These are phyloP conservation scores for Metschnikowia lachancei DNA, from an alignment of 805 yeast species.

Conservation along the genomic window DNA sequence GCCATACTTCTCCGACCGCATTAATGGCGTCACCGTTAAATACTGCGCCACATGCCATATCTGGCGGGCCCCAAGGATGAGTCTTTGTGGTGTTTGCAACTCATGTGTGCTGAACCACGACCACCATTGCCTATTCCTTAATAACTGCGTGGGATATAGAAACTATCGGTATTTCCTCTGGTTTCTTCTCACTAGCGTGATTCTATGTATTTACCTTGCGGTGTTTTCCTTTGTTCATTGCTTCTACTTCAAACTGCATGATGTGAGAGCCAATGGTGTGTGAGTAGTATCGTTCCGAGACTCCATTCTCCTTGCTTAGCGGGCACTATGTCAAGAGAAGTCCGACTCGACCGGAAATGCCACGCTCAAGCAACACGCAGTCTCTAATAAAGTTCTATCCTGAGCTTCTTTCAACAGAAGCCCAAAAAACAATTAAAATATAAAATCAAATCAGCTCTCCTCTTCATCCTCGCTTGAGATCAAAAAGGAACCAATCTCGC, in stretches of 20 bases:
- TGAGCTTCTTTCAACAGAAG: too few relatives aligned
- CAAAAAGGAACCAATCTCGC: too few relatives aligned
- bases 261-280: neutral
- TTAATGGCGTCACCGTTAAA: slow-evolving; percentile 43
- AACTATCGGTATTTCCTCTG: slow-evolving; percentile 38
- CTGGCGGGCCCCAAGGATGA: slow-evolving; percentile 71
- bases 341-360: too few relatives aligned
- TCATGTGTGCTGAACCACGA: slow-evolving; percentile 65
- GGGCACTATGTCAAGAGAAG: too few relatives aligned
- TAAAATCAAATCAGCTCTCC: too few relatives aligned
- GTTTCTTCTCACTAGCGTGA: slow-evolving; percentile 27
- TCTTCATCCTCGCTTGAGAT: too few relatives aligned
- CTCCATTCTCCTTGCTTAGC: too few relatives aligned
- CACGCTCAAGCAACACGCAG: too few relatives aligned
- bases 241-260: slow-evolving; percentile 15
- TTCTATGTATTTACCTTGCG: slow-evolving; percentile 20
- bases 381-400: too few relatives aligned
- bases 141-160: slow-evolving; percentile 42
- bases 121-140: slow-evolving; percentile 68
- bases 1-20: slow-evolving; percentile 22
- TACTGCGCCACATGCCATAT: slow-evolving; percentile 53
- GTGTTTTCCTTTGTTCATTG: slow-evolving; percentile 17
- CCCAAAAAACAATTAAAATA: too few relatives aligned
- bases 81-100: slow-evolving; percentile 70
- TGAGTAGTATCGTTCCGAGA: slow-evolving; percentile 3